Evolutionary conservation across 345 rosid genomes (phyloP).

Genomic region (Rhizophora mangle): DNA sequence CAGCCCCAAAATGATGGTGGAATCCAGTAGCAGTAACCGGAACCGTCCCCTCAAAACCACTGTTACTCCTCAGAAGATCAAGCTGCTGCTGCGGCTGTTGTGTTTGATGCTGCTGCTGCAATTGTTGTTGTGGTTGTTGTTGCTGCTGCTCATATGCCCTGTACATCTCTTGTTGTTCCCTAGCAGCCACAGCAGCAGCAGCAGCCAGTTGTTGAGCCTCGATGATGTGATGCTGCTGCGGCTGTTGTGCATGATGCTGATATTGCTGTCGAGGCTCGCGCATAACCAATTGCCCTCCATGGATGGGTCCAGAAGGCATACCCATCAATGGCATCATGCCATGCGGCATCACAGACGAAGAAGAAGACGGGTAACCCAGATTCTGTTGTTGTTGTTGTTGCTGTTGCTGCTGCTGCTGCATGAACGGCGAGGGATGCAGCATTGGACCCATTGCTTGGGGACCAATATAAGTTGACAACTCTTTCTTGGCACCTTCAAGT

Average conservation of each 20-base stretch:
- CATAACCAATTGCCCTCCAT: neutral
- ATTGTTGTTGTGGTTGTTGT: neutral
- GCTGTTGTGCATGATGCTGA: neutral
- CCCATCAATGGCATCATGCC: conserved; percentile 8
- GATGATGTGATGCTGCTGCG: neutral
- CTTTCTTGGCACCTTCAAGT: neutral
- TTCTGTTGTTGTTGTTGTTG: neutral
- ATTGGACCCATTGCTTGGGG: conserved; percentile 7
- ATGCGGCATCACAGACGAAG: neutral
- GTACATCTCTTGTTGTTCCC: conserved; percentile 5
- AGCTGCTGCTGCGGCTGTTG: conserved; percentile 2
- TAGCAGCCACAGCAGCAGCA: neutral
- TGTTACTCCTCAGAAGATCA: conserved; percentile 1
- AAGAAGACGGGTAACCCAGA: neutral
- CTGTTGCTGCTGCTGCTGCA: neutral
- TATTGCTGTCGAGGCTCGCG: conserved; percentile 4
- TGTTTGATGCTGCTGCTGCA: neutral
- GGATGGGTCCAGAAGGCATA: neutral
- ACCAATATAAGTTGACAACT: conserved; percentile 4
- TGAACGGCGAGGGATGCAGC: neutral
- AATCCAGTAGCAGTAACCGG: conserved; percentile 1
- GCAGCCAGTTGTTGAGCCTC: conserved; percentile 8
- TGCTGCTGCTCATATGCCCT: conserved; percentile 3
- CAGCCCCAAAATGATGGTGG: neutral
- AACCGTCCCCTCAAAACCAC: conserved; percentile 2